phyloP scores from a whole-genome alignment of 345 rosid genomes.

The Eutrema yunnanense region DNA sequence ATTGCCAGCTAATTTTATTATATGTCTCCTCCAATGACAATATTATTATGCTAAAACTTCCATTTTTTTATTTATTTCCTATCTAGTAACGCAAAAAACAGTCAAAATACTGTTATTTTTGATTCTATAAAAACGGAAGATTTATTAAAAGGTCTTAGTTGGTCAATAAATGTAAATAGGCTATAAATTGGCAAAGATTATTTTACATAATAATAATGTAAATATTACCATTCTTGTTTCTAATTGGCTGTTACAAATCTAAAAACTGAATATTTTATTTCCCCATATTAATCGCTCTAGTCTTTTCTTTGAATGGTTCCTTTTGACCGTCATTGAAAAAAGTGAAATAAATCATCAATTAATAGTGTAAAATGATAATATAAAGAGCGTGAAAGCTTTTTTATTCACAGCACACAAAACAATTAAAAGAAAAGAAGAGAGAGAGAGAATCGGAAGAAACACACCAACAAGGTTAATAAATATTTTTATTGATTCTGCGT shows the following conservation, averaged over 20 bases:
- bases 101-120: constrained; percentile 17
- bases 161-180: background rate
- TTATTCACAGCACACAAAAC: background rate
- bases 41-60: constrained; percentile 1
- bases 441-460: constrained; percentile 7
- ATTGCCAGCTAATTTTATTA: constrained; percentile 29
- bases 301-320: constrained; percentile 12
- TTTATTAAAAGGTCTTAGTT: background rate
- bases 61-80: background rate
- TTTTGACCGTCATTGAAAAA: constrained; percentile 24
- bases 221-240: background rate
- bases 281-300: background rate
- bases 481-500: background rate
- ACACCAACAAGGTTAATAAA: constrained; percentile 19
- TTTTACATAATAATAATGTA: background rate
- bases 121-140: background rate
- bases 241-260: background rate
- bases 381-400: constrained; percentile 23
- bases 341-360: constrained; percentile 5
- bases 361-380: constrained; percentile 1
- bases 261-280: constrained; percentile 8
- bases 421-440: background rate
- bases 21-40: background rate
- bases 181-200: background rate
- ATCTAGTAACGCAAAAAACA: constrained; percentile 2